phyloP scores from a whole-genome alignment of 345 rosid genomes.

The Isatis tinctoria region DNA sequence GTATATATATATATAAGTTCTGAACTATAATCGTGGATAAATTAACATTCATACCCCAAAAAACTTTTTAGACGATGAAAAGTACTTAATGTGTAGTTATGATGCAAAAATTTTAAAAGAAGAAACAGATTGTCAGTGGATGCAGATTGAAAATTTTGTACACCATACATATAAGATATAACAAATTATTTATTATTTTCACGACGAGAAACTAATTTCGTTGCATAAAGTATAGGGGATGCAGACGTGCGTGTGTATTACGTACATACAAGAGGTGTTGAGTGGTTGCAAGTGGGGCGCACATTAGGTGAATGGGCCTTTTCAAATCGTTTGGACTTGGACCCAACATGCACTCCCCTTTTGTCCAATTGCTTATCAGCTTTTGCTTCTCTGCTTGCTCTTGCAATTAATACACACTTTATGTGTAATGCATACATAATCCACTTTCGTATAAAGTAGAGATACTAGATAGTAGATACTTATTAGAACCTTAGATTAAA shows the following conservation, averaged over 20 bases:
- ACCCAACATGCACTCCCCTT: neutral
- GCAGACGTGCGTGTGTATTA: neutral
- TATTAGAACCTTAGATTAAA: too few relatives aligned
- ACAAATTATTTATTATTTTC: neutral
- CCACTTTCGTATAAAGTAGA: neutral
- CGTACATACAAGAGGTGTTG: neutral
- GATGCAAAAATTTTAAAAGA: too few relatives aligned
- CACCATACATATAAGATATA: neutral
- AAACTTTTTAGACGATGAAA: too few relatives aligned
- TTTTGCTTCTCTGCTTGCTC: slow-evolving; percentile 2
- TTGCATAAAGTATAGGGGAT: neutral
- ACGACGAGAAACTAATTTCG: neutral
- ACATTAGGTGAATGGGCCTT: slow-evolving; percentile 6
- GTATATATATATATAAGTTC: too few relatives aligned
- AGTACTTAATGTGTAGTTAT: too few relatives aligned
- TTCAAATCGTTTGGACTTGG: neutral
- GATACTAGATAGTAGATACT: too few relatives aligned
- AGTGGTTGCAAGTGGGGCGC: neutral
- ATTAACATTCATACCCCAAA: too few relatives aligned
- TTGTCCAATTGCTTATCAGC: neutral
- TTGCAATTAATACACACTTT: neutral
- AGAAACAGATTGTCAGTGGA: too few relatives aligned
- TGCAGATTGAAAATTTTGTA: neutral
- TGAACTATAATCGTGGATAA: too few relatives aligned
- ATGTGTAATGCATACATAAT: neutral